phyloP scores from a whole-genome alignment of 306 rosid genomes.

The Cicer judaicum region DNA sequence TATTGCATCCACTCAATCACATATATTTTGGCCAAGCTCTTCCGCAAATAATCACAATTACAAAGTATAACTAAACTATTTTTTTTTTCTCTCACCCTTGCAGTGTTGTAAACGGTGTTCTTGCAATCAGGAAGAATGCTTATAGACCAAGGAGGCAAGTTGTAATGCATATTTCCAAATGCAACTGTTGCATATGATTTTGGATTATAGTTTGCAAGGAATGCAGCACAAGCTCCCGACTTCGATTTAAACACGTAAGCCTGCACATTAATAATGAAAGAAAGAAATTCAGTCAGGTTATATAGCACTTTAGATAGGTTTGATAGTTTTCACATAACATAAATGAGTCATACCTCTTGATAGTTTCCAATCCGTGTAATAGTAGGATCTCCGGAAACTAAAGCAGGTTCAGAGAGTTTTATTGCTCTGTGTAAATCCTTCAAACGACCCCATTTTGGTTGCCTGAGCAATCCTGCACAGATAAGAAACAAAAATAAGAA shows the following conservation, averaged over 20 bases:
- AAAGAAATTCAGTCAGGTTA: conserved; percentile 33
- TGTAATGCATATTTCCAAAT: conserved; percentile 86
- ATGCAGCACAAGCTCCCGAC: conserved; percentile 93
- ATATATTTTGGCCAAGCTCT: conserved; percentile 8
- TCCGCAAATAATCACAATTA: background rate
- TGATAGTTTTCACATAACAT: conserved; percentile 22
- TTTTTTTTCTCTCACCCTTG: conserved; percentile 76
- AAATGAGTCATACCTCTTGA: conserved; percentile 66
- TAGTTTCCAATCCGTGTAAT: conserved; percentile 75
- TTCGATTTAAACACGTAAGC: conserved; percentile 89
- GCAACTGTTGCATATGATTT: conserved; percentile 74
- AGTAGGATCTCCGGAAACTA: conserved; percentile 74
- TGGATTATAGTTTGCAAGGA: conserved; percentile 86
- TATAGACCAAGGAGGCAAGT: conserved; percentile 96
- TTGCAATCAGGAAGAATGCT: conserved; percentile 99
- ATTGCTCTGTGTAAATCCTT: conserved; percentile 96
- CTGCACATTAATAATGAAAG: conserved; percentile 47
- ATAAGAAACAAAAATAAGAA: conserved; percentile 28
- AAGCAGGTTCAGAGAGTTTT: conserved; percentile 93
- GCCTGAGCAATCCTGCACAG: conserved; percentile 77
- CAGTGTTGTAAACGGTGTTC: conserved; percentile 88
- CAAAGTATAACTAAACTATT: too few species aligned
- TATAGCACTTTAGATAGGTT: conserved; percentile 36
- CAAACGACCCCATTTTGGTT: conserved; percentile 98
- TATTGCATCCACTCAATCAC: conserved; percentile 1